Percentiles rank a stretch among this genome's conserved stretches.
phyloP scores from a whole-genome alignment of 345 rosid genomes.

The Salix suchowensis region DNA sequence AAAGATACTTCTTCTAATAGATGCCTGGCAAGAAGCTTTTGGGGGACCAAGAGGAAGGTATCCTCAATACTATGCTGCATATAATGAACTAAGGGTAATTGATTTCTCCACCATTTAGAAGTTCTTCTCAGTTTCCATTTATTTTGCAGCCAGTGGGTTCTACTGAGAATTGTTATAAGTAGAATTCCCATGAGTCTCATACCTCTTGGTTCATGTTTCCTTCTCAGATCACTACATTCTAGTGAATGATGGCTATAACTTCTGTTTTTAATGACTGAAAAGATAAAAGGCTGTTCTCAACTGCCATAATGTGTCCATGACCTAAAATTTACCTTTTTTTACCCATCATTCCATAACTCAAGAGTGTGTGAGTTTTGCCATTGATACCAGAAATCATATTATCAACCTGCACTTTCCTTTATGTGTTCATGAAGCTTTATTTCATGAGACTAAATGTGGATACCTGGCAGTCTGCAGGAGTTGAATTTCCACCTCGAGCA shows the following conservation, averaged over 20 bases:
- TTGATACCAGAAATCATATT: background rate
- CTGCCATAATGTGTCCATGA: background rate
- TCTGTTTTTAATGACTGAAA: background rate
- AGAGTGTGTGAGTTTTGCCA: background rate
- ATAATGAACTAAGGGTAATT: slow-evolving; percentile 79
- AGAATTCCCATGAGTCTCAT: background rate
- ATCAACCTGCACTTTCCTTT: background rate
- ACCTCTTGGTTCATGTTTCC: background rate
- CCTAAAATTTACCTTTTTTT: background rate
- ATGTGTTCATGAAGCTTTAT: background rate
- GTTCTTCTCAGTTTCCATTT: background rate
- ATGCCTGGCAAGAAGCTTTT: slow-evolving; percentile 76
- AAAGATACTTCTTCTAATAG: slow-evolving; percentile 70
- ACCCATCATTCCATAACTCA: background rate
- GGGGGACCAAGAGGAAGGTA: slow-evolving; percentile 75
- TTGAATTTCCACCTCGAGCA: slow-evolving; percentile 85
- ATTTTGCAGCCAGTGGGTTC: background rate
- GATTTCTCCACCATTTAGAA: background rate
- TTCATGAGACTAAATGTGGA: background rate
- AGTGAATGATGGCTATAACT: background rate
- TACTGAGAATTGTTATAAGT: background rate
- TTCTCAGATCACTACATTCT: background rate
- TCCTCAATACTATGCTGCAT: slow-evolving; percentile 85
- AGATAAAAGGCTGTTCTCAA: background rate
- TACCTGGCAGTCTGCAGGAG: slow-evolving; percentile 64